A percentile compares a stretch with the other conserved stretches of the same genome.
Evolutionary conservation across 371 early-diverging fungal species (phyloP).

Genomic region (Quaeritorhiza haematococci): DNA sequence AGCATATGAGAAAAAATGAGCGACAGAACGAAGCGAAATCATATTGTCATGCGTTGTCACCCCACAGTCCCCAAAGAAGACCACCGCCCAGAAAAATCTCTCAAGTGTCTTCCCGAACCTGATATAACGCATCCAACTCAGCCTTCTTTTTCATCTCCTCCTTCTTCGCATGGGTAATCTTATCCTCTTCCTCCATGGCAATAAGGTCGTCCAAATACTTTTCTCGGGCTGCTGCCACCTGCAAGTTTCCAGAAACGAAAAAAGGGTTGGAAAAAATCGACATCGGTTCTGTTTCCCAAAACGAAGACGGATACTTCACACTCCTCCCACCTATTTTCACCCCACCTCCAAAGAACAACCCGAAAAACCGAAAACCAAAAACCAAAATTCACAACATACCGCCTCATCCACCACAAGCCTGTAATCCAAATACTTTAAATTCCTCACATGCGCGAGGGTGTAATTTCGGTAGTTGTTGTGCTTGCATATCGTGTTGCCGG

Average conservation of each 20-base stretch:
- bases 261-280: too few species aligned
- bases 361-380: neutral
- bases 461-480: constrained; percentile 42
- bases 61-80: neutral
- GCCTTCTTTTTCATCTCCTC: constrained; percentile 20
- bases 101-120: constrained; percentile 28
- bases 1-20: neutral
- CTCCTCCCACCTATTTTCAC: too few species aligned
- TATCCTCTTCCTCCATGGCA: constrained; percentile 51
- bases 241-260: too few species aligned
- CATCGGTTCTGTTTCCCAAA: too few species aligned
- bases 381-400: constrained; percentile 11
- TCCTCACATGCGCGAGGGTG: constrained; percentile 41
- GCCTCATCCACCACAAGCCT: constrained; percentile 44
- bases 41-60: too few species aligned
- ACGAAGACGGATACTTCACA: too few species aligned
- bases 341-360: neutral
- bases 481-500: constrained; percentile 46
- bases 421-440: constrained; percentile 51
- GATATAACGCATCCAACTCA: constrained; percentile 29
- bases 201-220: constrained; percentile 50
- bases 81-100: neutral
- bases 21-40: too few species aligned
- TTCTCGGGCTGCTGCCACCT: constrained; percentile 41
- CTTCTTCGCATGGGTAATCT: constrained; percentile 26